phyloP scores from a whole-genome alignment of 129 eudicot genomes.

The Arctium lappa region DNA sequence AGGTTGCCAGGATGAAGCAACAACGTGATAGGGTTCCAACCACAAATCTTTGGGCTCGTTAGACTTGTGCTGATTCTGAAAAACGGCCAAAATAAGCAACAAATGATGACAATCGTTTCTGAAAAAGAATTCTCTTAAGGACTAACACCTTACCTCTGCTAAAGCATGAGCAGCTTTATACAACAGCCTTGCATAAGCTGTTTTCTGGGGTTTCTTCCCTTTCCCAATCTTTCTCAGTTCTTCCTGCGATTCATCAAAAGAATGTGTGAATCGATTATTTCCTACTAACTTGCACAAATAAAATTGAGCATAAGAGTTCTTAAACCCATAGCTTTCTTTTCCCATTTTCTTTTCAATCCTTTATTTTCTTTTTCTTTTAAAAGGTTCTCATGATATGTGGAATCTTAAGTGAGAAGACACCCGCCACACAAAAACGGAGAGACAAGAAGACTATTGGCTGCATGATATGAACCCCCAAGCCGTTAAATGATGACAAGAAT shows the following conservation, averaged over 20 bases:
- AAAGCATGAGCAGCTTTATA: constrained; percentile 95
- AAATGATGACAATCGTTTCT: neutral
- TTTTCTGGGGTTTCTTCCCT: constrained; percentile 82
- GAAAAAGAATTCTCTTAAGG: neutral
- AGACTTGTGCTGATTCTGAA: constrained; percentile 59
- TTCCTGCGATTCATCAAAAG: constrained; percentile 50
- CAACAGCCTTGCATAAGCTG: constrained; percentile 75
- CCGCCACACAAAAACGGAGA: no score
- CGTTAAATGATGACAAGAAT: no score
- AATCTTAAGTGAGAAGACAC: no score
- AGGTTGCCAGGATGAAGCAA: constrained; percentile 83
- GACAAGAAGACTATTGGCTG: no score
- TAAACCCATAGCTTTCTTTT: neutral
- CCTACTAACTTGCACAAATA: neutral
- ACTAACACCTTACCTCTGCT: constrained; percentile 62
- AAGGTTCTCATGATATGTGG: neutral
- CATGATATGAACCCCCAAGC: neutral
- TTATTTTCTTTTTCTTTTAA: no score
- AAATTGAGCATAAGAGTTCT: neutral
- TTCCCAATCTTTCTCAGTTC: constrained; percentile 57
- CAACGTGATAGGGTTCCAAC: constrained; percentile 70
- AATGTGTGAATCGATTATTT: neutral
- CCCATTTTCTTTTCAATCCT: no score
- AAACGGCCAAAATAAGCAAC: neutral
- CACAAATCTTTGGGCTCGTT: constrained; percentile 92